Conservation (phyloP, 805 yeast genomes). For the Ogataea philodendri region DNA sequence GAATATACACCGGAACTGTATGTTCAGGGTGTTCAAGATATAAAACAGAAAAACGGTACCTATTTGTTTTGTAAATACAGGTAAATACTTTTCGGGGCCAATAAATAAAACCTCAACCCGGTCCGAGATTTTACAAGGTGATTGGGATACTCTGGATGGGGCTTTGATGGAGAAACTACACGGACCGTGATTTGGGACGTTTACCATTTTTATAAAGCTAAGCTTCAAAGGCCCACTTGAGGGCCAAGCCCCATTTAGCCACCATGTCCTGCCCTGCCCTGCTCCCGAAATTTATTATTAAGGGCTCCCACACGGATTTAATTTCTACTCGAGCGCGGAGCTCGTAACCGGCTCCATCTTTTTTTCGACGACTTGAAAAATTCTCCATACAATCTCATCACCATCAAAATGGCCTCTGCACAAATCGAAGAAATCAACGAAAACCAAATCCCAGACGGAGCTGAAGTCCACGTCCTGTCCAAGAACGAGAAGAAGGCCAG, state of each 20-base stretch:
- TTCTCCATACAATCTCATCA: conserved; percentile 9
- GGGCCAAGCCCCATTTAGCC: too few species aligned
- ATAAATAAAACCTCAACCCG: not conserved
- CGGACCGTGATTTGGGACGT: too few species aligned
- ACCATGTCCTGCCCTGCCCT: too few species aligned
- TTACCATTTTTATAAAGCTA: too few species aligned
- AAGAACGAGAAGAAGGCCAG: conserved; percentile 96
- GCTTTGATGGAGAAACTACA: too few species aligned
- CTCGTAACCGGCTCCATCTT: conserved; percentile 15
- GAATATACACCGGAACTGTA: too few species aligned
- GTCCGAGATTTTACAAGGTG: not conserved
- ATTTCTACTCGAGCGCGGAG: too few species aligned
- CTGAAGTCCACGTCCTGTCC: conserved; percentile 75
- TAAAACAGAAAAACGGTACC: conserved; percentile 4
- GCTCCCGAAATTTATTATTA: too few species aligned
- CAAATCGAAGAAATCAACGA: conserved; percentile 35
- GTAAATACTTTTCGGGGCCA: conserved; percentile 1
- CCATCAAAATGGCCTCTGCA: conserved; percentile 18
- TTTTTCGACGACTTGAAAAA: conserved; percentile 12
- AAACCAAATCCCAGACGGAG: conserved; percentile 70
- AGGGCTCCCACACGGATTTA: not conserved
- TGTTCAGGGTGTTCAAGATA: too few species aligned
- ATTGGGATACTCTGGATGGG: too few species aligned
- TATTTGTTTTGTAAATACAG: conserved; percentile 5
- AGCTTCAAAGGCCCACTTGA: too few species aligned